phyloP scores from a whole-genome alignment of 352 stramenopile species.

The Globisporangium sylvaticum region DNA sequence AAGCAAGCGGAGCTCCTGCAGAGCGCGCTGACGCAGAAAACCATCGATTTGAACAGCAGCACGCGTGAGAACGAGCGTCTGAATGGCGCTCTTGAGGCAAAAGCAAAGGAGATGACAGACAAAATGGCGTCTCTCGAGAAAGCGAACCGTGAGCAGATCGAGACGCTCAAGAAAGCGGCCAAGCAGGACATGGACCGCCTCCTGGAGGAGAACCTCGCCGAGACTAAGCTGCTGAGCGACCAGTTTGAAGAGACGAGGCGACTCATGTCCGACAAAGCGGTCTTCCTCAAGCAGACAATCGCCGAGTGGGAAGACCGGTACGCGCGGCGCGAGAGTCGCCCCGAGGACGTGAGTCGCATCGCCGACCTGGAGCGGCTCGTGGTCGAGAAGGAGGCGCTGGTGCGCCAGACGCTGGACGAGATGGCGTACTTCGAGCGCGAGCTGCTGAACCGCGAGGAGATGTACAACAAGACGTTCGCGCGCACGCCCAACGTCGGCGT shows the following conservation, averaged over 20 bases:
- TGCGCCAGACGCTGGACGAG: slow-evolving; percentile 74
- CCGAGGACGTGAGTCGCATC: slow-evolving; percentile 83
- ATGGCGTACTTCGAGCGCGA: slow-evolving; percentile 93
- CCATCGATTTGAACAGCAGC: slow-evolving; percentile 24
- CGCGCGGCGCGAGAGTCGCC: slow-evolving; percentile 49
- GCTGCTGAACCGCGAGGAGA: slow-evolving; percentile 90
- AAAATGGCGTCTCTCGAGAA: slow-evolving; percentile 33
- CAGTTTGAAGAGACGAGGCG: slow-evolving; percentile 64
- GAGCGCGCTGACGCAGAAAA: slow-evolving; percentile 26
- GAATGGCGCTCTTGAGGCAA: slow-evolving; percentile 26
- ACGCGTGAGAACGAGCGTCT: slow-evolving; percentile 30
- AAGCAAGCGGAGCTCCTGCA: slow-evolving; percentile 21
- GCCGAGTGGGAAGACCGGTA: slow-evolving; percentile 61
- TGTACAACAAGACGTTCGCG: slow-evolving; percentile 93
- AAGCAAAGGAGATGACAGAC: slow-evolving; percentile 30
- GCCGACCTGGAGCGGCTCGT: slow-evolving; percentile 57
- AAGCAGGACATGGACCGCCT: slow-evolving; percentile 68
- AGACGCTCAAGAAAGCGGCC: slow-evolving; percentile 44
- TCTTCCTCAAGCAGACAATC: slow-evolving; percentile 35
- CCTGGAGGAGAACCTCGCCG: slow-evolving; percentile 59
- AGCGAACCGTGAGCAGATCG: slow-evolving; percentile 39
- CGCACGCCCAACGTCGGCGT: slow-evolving; percentile 83
- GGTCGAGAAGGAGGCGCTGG: slow-evolving; percentile 64
- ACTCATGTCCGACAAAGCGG: slow-evolving; percentile 51
- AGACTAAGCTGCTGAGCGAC: slow-evolving; percentile 63